phyloP scores from a whole-genome alignment of 371 early-diverging fungal genomes.

The Mucor mucedo region DNA sequence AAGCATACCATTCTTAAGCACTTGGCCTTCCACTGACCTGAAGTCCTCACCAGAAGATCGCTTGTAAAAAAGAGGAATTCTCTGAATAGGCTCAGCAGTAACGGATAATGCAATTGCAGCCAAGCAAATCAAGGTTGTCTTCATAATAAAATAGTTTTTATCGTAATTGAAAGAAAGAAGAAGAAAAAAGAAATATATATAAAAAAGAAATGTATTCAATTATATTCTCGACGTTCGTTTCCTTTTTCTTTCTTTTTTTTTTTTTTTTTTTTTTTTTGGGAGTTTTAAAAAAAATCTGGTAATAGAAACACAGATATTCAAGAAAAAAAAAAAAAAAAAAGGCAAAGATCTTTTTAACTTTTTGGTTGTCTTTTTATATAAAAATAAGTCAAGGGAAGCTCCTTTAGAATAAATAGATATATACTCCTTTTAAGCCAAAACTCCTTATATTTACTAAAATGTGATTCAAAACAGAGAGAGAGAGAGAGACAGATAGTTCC shows the following conservation, averaged over 20 bases:
- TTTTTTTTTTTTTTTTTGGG: too few relatives aligned
- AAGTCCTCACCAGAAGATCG: constrained; percentile 12
- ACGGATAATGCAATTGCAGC: constrained; percentile 18
- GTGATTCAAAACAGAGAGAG: too few relatives aligned
- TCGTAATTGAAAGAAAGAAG: background rate
- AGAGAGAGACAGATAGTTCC: too few relatives aligned
- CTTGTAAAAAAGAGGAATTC: constrained; percentile 24
- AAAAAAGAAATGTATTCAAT: background rate
- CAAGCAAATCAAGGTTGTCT: constrained; percentile 15
- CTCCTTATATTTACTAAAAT: constrained; percentile 1
- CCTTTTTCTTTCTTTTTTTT: too few relatives aligned
- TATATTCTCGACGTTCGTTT: background rate
- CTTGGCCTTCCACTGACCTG: constrained; percentile 13
- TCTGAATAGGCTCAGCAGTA: constrained; percentile 23
- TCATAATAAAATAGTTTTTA: constrained; percentile 13
- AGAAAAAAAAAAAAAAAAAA: background rate
- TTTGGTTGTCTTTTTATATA: background rate
- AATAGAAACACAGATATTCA: background rate
- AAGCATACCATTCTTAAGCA: constrained; percentile 33
- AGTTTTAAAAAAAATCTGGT: too few relatives aligned
- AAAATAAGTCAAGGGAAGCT: background rate
- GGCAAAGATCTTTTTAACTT: background rate
- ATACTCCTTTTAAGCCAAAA: background rate
- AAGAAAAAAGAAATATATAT: background rate
- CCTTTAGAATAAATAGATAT: background rate